Evolutionary conservation across 805 yeast genomes (phyloP), one percentile per base, ranked within the genome.

Genomic region (Yamadazyma takamatsuzukensis): DNA sequence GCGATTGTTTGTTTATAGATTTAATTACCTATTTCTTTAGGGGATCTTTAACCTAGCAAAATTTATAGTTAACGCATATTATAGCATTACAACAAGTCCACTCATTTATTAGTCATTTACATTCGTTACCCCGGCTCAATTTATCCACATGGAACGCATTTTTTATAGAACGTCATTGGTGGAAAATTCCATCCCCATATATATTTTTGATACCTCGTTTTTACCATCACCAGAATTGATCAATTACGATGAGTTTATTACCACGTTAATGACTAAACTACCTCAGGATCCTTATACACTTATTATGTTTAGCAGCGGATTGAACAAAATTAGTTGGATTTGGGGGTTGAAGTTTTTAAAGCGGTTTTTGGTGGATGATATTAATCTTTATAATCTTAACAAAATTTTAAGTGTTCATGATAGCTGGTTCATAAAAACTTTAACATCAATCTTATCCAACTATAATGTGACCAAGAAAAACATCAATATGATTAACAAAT

Each of bases 391-490:
- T 18, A 60, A 61, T 34, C 57, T 90, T 27, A 61, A 63, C 32
- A 80, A 77, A 48, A 65, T 87, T 3, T 83, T 80, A 42, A 72
- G 89, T 18, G 95, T 90, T 2, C 97, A 90, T 57, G 96, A 89
- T 45, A 81, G 83, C 29, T 88, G 96, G 93, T 74, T 89, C 59
- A 74, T 86, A 17, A 76, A 87, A 46, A 80, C 95, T 0, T 72
- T 86, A 22, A 74, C 83, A 11, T 88, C 83, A 33, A 71, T 87
- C 15, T 61, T 85, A 38, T 68, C 78, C 35, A 83, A 80, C 48
- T 78, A 83, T 33, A 53, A 56, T 33, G 25, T 51, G n/a, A 63
- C 70, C 12, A 57, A 48, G 29, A 55, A 54, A 33, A 54, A 51
- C 32, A 32, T 62, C 11, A 49, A 50, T 21, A 41, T 41, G 19